Conservation (phyloP, 2,329 filamentous ascomycete genomes). For the Ascochyta viciae-villosae region DNA sequence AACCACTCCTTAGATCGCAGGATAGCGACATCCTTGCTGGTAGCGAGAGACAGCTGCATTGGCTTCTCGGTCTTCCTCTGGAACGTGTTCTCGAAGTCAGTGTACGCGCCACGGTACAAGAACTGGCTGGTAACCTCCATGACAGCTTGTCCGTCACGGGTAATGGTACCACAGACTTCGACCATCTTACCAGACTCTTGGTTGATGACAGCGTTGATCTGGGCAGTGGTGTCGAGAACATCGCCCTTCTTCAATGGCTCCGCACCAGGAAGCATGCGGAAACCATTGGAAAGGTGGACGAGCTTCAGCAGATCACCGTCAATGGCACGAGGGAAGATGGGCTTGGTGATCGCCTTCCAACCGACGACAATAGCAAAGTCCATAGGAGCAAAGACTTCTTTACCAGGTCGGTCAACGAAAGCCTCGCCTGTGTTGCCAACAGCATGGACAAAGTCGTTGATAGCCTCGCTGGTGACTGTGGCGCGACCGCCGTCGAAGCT, state of each 20-base stretch:
- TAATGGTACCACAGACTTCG: slow-evolving; percentile 97
- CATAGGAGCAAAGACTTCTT: slow-evolving; percentile 95
- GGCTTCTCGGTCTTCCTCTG: slow-evolving; percentile 96
- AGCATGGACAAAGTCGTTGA: slow-evolving; percentile 98
- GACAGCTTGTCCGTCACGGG: slow-evolving; percentile 79
- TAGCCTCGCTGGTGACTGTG: slow-evolving; percentile 87
- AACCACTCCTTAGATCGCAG: slow-evolving; percentile 99
- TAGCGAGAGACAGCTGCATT: slow-evolving; percentile 87
- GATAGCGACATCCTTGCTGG: slow-evolving; percentile 90
- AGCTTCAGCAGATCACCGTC: slow-evolving; percentile 96
- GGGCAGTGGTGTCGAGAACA: slow-evolving; percentile 87
- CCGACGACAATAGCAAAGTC: slow-evolving; percentile 98
- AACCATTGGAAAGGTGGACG: slow-evolving; percentile 95
- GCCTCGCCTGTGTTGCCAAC: slow-evolving; percentile 98
- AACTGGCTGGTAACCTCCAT: slow-evolving; percentile 99
- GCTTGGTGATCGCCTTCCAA: slow-evolving; percentile 99
- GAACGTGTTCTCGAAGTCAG: slow-evolving; percentile 97
- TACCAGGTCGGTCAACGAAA: slow-evolving; percentile 93
- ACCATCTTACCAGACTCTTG: slow-evolving; percentile 99
- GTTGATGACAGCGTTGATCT: slow-evolving; percentile 97
- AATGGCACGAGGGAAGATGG: slow-evolving; percentile 95
- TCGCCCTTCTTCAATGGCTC: slow-evolving; percentile 96
- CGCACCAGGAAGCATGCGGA: slow-evolving; percentile 97
- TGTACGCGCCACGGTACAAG: slow-evolving; percentile 91
- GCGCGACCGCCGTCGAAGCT: slow-evolving; percentile 89